Percentiles rank a stretch among this genome's conserved stretches.
These are phyloP conservation scores for Volvox africanus DNA, from an alignment of 139 green algal species.

Conservation along the genomic window DNA sequence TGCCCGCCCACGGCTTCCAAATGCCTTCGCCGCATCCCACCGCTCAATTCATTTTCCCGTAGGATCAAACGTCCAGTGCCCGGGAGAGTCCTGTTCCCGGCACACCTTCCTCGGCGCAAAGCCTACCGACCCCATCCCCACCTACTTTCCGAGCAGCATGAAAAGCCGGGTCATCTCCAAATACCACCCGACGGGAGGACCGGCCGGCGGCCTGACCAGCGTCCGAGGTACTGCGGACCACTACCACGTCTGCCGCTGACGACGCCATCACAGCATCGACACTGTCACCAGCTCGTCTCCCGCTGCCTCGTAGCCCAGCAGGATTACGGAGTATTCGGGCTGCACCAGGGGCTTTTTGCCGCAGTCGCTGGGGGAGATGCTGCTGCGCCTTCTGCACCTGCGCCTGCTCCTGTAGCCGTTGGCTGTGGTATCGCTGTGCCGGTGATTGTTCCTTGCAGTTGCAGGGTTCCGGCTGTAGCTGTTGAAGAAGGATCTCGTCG, in stretches of 20 bases:
- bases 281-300: background rate
- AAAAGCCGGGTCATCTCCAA: background rate
- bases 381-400: background rate
- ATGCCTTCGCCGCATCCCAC: background rate
- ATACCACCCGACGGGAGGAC: background rate
- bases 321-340: background rate
- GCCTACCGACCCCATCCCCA: background rate
- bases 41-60: background rate
- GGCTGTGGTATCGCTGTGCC: no score
- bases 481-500: background rate
- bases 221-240: background rate
- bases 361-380: background rate
- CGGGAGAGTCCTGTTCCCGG: background rate
- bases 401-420: background rate
- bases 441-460: no score
- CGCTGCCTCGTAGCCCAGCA: background rate
- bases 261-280: background rate
- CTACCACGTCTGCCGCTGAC: background rate
- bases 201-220: background rate
- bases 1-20: background rate
- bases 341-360: background rate
- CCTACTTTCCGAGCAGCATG: conserved; percentile 3
- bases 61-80: background rate
- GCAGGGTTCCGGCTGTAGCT: background rate
- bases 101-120: background rate